phyloP scores from a whole-genome alignment of 2,329 filamentous ascomycete species.

The Didymella glomerata region DNA sequence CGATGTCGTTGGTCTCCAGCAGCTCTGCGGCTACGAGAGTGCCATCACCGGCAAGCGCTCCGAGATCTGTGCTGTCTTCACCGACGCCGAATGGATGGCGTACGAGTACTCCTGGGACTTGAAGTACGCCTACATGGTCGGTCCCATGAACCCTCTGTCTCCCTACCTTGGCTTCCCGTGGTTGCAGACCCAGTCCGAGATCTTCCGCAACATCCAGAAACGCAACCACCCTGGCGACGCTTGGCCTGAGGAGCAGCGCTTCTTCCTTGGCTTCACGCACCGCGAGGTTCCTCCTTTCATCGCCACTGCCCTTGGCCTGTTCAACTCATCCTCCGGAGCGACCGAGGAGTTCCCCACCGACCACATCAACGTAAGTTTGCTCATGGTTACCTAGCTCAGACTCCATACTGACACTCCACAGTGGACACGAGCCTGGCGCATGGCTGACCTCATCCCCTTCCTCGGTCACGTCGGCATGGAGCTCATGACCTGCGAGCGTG shows the following conservation, averaged over 20 bases:
- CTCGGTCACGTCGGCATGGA: slow-evolving; percentile 72
- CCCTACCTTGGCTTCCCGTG: slow-evolving; percentile 70
- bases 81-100: slow-evolving; percentile 68
- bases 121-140: slow-evolving; percentile 70
- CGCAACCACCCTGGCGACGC: slow-evolving; percentile 54
- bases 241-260: slow-evolving; percentile 59
- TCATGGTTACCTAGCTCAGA: too few relatives aligned
- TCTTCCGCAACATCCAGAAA: slow-evolving; percentile 37
- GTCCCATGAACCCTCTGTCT: slow-evolving; percentile 66
- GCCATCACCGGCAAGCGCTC: slow-evolving; percentile 67
- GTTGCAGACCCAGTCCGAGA: slow-evolving; percentile 66
- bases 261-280: slow-evolving; percentile 73
- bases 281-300: slow-evolving; percentile 73
- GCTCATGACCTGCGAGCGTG: slow-evolving; percentile 64
- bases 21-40: slow-evolving; percentile 70
- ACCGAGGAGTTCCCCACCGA: slow-evolving; percentile 70
- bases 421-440: slow-evolving; percentile 69
- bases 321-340: slow-evolving; percentile 71
- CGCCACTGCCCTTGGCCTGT: slow-evolving; percentile 71
- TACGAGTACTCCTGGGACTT: slow-evolving; percentile 71
- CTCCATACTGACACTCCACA: too few relatives aligned
- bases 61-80: slow-evolving; percentile 66
- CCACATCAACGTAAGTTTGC: slow-evolving; percentile 54
- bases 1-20: slow-evolving; percentile 71
- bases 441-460: slow-evolving; percentile 69